Evolutionary conservation across 2,329 filamentous ascomycete genomes (phyloP).

Genomic region (Scleromitrula shiraiana): DNA sequence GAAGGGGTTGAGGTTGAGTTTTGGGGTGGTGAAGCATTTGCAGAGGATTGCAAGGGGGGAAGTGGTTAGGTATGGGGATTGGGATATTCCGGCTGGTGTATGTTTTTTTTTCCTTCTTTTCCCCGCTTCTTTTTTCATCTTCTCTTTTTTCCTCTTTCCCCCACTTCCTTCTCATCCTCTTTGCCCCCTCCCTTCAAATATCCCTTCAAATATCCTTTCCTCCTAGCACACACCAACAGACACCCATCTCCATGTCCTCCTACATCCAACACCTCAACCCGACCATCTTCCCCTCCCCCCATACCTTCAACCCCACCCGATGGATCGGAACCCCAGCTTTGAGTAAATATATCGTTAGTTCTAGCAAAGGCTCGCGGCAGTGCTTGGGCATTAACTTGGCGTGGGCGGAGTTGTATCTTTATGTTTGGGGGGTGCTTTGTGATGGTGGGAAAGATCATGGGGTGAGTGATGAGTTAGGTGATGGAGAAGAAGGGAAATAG

Average conservation of each 20-base stretch:
- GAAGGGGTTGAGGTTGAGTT: conserved; percentile 29
- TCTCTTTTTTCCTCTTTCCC: too few species aligned
- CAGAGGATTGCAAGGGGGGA: conserved; percentile 22
- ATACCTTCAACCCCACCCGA: conserved; percentile 35
- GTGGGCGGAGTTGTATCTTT: neutral
- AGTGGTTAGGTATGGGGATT: conserved; percentile 15
- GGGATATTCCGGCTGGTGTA: conserved; percentile 12
- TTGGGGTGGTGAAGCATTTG: conserved; percentile 27
- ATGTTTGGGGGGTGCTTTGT: neutral
- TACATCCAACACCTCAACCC: conserved; percentile 35
- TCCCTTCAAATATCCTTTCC: too few species aligned
- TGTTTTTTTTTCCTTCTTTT: neutral
- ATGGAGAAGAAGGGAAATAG: too few species aligned
- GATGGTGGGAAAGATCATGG: too few species aligned
- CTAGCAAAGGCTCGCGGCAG: conserved; percentile 35
- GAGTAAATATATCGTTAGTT: conserved; percentile 32
- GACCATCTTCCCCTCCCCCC: conserved; percentile 31
- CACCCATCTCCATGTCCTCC: conserved; percentile 34
- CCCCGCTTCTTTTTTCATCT: too few species aligned
- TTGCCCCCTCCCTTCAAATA: too few species aligned
- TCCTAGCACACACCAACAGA: conserved; percentile 20
- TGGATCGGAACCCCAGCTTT: conserved; percentile 29
- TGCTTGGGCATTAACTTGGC: conserved; percentile 32
- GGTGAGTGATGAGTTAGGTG: too few species aligned
- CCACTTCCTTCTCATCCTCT: too few species aligned